phyloP scores from a whole-genome alignment of 805 yeast species.

The Candida tallmaniae region DNA sequence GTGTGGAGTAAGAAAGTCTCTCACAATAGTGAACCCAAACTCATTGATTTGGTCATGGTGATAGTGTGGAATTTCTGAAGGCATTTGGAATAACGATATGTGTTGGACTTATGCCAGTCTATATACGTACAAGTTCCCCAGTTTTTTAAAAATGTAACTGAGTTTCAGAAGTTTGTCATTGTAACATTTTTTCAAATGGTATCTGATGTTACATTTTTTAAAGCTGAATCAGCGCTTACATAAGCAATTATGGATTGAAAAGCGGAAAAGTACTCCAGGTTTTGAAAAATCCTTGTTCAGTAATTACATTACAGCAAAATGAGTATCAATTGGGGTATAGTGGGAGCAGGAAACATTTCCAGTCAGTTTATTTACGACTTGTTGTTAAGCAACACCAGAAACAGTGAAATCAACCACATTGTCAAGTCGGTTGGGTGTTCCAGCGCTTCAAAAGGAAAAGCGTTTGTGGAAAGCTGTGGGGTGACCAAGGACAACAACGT shows the following conservation, averaged over 20 bases:
- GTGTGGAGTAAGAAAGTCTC: slow-evolving; percentile 35
- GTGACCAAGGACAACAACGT: slow-evolving; percentile 18
- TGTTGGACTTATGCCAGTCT: too few relatives aligned
- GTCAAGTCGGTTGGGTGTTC: slow-evolving; percentile 40
- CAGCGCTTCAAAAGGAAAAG: slow-evolving; percentile 27
- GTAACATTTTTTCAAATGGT: too few relatives aligned
- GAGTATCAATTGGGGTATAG: slow-evolving; percentile 40
- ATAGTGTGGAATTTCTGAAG: slow-evolving; percentile 16
- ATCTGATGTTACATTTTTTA: too few relatives aligned
- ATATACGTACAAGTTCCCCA: too few relatives aligned
- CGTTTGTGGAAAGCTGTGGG: slow-evolving; percentile 21
- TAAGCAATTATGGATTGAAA: too few relatives aligned
- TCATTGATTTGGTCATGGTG: slow-evolving; percentile 34
- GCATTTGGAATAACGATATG: slow-evolving; percentile 12
- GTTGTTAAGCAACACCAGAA: slow-evolving; percentile 21
- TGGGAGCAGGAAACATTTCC: slow-evolving; percentile 49
- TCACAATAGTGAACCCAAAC: slow-evolving; percentile 35
- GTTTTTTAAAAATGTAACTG: too few relatives aligned
- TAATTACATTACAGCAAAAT: too few relatives aligned
- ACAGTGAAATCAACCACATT: slow-evolving; percentile 24
- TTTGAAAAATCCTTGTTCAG: too few relatives aligned
- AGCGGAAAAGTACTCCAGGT: background rate
- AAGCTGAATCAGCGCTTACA: too few relatives aligned
- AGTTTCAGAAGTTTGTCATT: too few relatives aligned
- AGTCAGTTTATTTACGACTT: slow-evolving; percentile 40